Base-by-base conservation (phyloP, 768 basidiomycete genomes). In the Suillus subluteus region DNA sequence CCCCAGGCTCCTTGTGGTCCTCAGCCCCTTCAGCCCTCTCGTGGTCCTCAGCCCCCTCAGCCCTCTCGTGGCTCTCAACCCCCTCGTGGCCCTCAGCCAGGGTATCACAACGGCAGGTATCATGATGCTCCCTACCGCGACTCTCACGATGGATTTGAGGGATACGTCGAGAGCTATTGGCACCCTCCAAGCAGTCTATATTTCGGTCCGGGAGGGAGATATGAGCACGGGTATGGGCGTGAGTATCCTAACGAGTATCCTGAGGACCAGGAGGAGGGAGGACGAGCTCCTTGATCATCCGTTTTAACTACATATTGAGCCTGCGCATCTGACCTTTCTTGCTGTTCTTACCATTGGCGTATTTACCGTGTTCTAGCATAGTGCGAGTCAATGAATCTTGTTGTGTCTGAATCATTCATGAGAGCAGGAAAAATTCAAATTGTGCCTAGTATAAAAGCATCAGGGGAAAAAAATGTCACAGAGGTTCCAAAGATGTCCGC, bases 241-340 rank as follows among this genome's bases (percentile, higher is more conserved):
- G n/a, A n/a, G n/a, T n/a, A n/a, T n/a, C n/a, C n/a, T 9, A 30
- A 54, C 1, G 3, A 54, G 52, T 54, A 54, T 30, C 26, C 52
- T 16, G 6, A 54, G 15, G 52, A 54, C 52, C 7, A 2, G 15
- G 52, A 54, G 15, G 26, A 54, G 16, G 26, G 50, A 26, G 50
- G 26, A 30, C 15, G 8, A 18, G 26, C 26, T 54, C 26, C 52
- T 54, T 54, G 30, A 11, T 23, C 48, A 3, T 6, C 23, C 13
- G n/a, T n/a, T n/a, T n/a, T n/a, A n/a, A n/a, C n/a, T n/a, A 50
- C 7, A 50, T 50, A 26, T 50, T 15, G 13, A 50, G 48, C 74
- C 11, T 23, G 9, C 6, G 9, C 9, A 1, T 48, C 46, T 48
- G 6, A 48, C n/a, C 9, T n/a, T 48, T n/a, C 46, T 48, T 46